Evolutionary conservation across 1,284 basidiomycete species (phyloP), one percentile per base, ranked within the genome.

Genomic region (Rhodotorula glutinis): DNA sequence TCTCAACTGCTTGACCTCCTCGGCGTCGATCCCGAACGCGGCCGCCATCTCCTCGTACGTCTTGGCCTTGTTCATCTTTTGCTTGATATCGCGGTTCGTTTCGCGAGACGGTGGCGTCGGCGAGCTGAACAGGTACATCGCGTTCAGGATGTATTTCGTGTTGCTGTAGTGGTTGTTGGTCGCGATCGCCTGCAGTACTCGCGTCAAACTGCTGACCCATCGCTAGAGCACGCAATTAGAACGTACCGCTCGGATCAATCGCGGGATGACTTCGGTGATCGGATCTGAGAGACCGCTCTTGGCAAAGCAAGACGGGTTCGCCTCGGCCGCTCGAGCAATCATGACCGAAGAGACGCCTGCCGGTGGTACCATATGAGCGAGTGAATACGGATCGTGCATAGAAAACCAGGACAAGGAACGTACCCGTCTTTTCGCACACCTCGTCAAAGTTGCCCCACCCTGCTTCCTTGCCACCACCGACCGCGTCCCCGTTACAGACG

Each of bases 321-420:
- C 80, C 79, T 98, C 96, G 11, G 94, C 94, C 0, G 88, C 91
- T 19, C 93, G 88, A 11, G 95, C 96, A 53, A 98, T 89, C 95
- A 98, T 98, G 41, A 92, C 87, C 1, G 91, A 92, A 72, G 89
- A 86, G n/a, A 91, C 92, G 29, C 89, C 90, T 89, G 63, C 4
- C 27, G 41, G 8, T 4, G 21, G 4, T 52, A 25, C n/a, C n/a
- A 40, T 25, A 29, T 21, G 4, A 23, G 40, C 16, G 23, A 55
- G n/a, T 62, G n/a, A n/a, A n/a, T n/a, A n/a, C n/a, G n/a, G n/a
- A n/a, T n/a, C n/a, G 10, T 10, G 23, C 9, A 40, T 5, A 17
- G 13, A 38, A 5, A 52, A 52, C 16, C 9, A 5, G 57, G n/a
- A 40, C 57, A 27, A 29, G 19, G 43, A 11, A 74, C 77, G 65